Evolutionary conservation across 192 early-diverging fungal genomes (phyloP).

Genomic region (Lobosporangium transversale): DNA sequence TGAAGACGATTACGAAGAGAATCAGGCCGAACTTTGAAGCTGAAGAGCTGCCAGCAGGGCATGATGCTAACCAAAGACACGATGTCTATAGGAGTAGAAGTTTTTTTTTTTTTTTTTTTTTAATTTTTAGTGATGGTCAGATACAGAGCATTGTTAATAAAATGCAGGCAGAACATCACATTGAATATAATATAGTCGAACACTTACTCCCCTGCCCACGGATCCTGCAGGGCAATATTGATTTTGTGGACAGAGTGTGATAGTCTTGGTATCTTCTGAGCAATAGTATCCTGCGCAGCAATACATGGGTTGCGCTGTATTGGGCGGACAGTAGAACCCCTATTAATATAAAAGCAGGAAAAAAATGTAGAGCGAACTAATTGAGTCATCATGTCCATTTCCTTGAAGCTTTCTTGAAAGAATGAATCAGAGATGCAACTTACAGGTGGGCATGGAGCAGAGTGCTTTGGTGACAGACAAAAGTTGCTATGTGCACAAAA

Average conservation of each 20-base stretch:
- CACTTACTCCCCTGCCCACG: conserved; percentile 31
- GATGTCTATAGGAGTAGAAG: conserved; percentile 12
- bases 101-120: background rate
- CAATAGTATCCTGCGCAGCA: conserved; percentile 70
- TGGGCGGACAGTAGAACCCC: conserved; percentile 64
- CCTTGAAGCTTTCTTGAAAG: no score
- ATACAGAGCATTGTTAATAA: background rate
- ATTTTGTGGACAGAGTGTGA: conserved; percentile 61
- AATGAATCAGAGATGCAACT: background rate
- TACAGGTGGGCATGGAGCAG: conserved; percentile 29
- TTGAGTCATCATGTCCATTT: no score
- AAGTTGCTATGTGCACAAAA: conserved; percentile 6
- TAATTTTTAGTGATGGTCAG: background rate
- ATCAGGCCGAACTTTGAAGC: conserved; percentile 42
- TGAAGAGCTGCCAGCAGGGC: conserved; percentile 36
- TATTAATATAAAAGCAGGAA: background rate
- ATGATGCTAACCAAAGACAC: conserved; percentile 34
- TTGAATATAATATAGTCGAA: no score
- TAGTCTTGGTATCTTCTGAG: conserved; percentile 51
- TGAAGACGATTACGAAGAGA: conserved; percentile 26
- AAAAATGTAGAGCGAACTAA: background rate
- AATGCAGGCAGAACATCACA: background rate
- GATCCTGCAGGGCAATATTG: conserved; percentile 64
- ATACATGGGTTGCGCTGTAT: conserved; percentile 66
- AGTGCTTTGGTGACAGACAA: conserved; percentile 39